Evolutionary conservation across 2,329 filamentous ascomycete genomes (phyloP), one percentile per base, ranked within the genome.

Genomic region (Fusarium foetens): DNA sequence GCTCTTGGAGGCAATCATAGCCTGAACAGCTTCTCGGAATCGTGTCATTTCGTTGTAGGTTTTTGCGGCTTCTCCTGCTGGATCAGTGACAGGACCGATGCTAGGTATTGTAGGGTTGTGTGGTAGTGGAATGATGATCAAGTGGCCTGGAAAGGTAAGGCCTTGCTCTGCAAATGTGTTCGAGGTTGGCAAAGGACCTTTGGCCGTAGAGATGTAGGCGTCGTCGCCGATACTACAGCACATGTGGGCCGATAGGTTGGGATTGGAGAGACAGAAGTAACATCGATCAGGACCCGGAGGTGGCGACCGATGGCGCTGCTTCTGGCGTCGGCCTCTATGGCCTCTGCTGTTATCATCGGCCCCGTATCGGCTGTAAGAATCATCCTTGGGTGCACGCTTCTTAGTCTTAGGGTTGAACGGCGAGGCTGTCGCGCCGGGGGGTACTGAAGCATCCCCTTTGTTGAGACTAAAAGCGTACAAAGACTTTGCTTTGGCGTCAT

Each of bases 211-310:
- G 60, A 98, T 83, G 80, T 98, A 98, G 59, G 91, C 88, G 67
- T 97, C 93, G 23, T 94, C 91, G 58, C 93, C 96, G 71, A 99
- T 95, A 31, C 93, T 94, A 72, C 93, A 92, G 76, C 98, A 92
- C 81, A 99, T 92, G 82, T 99, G 95, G 3, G 92, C 92, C 58
- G 93, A 92, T 48, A 96, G 85, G 68, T 92, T 92, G 10, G 93
- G 90, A 80, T 97, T 98, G 10, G 94, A 95, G 16, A 99, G 87
- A 79, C 96, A 99, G 84, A 99, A 98, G 85, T 96, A 99, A 83
- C 96, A 99, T 77, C 92, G 88, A 58, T 92, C 91, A 4, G 94
- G 94, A 0, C 91, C 90, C 0, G 90, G 90, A 11, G 89, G 90
- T 17, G 91, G 90, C 10, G 86, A 77, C 80, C 82, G 63, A 41